These are phyloP conservation scores for Diutina neorugosa DNA, from an alignment of 1,139 yeast species.

Conservation along the genomic window DNA sequence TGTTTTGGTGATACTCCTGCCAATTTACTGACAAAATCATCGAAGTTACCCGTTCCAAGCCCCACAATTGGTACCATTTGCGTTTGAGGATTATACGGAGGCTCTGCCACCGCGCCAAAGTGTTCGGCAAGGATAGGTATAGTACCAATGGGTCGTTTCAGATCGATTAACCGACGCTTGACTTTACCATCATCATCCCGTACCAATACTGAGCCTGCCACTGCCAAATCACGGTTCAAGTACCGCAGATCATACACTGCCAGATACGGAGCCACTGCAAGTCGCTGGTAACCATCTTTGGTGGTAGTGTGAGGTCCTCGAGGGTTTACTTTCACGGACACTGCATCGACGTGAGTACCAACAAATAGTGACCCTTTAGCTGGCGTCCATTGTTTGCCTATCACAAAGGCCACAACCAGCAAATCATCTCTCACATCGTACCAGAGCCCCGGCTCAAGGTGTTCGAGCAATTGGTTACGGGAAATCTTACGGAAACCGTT, in stretches of 20 bases:
- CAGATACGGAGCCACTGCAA: constrained; percentile 60
- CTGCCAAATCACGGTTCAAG: constrained; percentile 59
- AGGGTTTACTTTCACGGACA: constrained; percentile 49
- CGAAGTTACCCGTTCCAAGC: constrained; percentile 13
- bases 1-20: constrained; percentile 16
- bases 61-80: constrained; percentile 33
- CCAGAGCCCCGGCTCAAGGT: constrained; percentile 15
- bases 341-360: constrained; percentile 50
- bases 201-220: constrained; percentile 13
- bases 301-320: constrained; percentile 23
- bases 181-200: constrained; percentile 11
- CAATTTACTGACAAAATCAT: constrained; percentile 22
- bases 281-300: constrained; percentile 45
- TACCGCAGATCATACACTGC: constrained; percentile 44
- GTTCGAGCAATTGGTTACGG: constrained; percentile 16
- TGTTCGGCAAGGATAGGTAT: constrained; percentile 18
- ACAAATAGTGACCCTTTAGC: constrained; percentile 45
- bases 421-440: constrained; percentile 25
- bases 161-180: constrained; percentile 18
- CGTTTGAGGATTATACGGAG: constrained; percentile 27
- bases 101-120: constrained; percentile 17
- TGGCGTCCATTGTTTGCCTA: constrained; percentile 48
- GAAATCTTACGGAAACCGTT: constrained; percentile 21
- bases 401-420: constrained; percentile 37
- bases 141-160: constrained; percentile 28